phyloP scores from a whole-genome alignment of 495 filamentous ascomycete species.

The Tirmania nivea region DNA sequence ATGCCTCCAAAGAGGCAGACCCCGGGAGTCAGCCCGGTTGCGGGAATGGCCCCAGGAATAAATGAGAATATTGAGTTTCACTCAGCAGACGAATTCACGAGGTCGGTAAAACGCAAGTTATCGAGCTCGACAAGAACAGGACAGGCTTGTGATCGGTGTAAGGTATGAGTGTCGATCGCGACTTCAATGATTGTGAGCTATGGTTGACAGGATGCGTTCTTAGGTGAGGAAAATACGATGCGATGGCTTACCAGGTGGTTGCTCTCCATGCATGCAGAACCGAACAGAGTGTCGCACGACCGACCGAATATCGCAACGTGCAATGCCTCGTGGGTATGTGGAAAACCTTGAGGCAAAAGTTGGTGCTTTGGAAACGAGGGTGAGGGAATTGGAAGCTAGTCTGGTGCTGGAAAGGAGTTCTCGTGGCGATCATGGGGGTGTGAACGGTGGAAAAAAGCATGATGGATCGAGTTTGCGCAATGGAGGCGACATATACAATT shows the following conservation, averaged over 20 bases:
- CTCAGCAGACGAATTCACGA: slow-evolving; percentile 40
- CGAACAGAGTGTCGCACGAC: slow-evolving; percentile 57
- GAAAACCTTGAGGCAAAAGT: slow-evolving; percentile 40
- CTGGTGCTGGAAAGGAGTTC: background rate
- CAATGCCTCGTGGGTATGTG: slow-evolving; percentile 52
- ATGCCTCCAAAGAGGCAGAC: background rate
- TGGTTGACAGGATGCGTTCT: background rate
- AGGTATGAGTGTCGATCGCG: slow-evolving; percentile 30
- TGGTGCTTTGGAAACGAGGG: slow-evolving; percentile 33
- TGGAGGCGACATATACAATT: background rate
- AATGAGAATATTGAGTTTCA: slow-evolving; percentile 7
- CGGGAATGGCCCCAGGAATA: background rate
- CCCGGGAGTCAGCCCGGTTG: background rate
- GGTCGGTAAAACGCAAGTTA: slow-evolving; percentile 40
- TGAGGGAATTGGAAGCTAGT: slow-evolving; percentile 26
- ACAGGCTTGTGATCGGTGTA: slow-evolving; percentile 81
- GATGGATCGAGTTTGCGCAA: background rate
- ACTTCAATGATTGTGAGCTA: background rate
- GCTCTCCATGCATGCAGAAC: slow-evolving; percentile 49
- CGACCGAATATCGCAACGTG: slow-evolving; percentile 67
- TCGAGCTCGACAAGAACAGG: slow-evolving; percentile 47
- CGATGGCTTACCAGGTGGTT: slow-evolving; percentile 50
- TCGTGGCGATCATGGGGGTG: background rate
- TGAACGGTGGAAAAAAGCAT: background rate
- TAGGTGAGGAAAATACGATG: slow-evolving; percentile 71